Base-by-base conservation (phyloP, 176 grass and related monocot genomes). In the Hsuehochloa calcarea region DNA sequence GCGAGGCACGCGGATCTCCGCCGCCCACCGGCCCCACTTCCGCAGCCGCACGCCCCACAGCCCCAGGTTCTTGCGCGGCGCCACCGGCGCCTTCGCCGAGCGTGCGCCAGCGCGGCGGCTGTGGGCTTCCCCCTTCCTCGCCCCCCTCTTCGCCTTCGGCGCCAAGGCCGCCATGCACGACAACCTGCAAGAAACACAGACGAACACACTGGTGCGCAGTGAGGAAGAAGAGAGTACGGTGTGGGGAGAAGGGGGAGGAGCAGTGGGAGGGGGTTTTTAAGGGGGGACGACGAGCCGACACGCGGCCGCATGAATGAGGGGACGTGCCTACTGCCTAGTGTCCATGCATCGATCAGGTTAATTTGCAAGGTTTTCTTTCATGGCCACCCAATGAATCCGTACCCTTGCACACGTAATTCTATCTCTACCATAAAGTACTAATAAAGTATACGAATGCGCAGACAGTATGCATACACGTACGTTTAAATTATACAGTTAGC, bases 1-100 rank as follows among this genome's bases (percentile, higher is more conserved):
- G 35, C 11, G 10, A 22, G 84, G 88, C 58, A 90, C 8, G 38
- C 84, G 84, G 79, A 90, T 86, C 88, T 90, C 88, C 35, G 79
- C 72, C 47, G 88, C 71, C 79, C 56, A 90, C 4, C 88, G 20
- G 1, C 65, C 79, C 84, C 84, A 82, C 0, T 20, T 65, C 45
- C 83, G 55, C 9, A 9, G 19, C 35, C 88, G 78, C 26, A 82
- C 88, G 14, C 88, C 88, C 25, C 59, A 39, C 54, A 74, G 68
- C 29, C 64, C 65, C 54, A 64, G 13, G 79, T 81, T 81, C 79
- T 70, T 74, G 10, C 5, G 51, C 68, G 4, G 1, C 11, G 17
- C 4, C 34, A 22, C 8, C 29, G 52, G 0, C 10, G 23, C 4
- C 56, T 60, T 60, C 0, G 0, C 43, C 0, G 9, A 1, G 43